Base-by-base conservation (phyloP, 768 basidiomycete species). In the Tulasnella calospora region DNA sequence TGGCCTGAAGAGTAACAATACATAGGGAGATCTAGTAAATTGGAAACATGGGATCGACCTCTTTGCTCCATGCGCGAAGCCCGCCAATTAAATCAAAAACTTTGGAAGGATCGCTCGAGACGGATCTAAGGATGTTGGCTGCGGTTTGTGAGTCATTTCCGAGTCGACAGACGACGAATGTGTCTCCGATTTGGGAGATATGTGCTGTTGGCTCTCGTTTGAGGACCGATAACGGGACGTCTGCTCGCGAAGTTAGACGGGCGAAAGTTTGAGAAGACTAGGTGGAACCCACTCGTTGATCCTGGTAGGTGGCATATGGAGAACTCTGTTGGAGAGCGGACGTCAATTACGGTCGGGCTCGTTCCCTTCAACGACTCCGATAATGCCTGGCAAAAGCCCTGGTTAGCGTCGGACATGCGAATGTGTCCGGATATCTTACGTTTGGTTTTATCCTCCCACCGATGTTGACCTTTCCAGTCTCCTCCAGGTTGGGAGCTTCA, bases 111-210 rank as follows among this genome's bases (percentile, higher is more conserved):
- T 82, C 81, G 44, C 79, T 79, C 10, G 80, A n/a, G 70, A 82
- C 83, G 30, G 79, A 81, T 71, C 80, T 75, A 27, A 94, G 82
- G 7, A 90, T 90, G 46, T 90, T 86, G 0, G 90, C 95, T 40
- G 96, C 97, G 27, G 94, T 88, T 83, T 95, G 94, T 0, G 95
- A 97, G 83, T 98, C 97, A 82, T 98, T 99, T 6, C 97, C 96
- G 30, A 95, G 86, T 40, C 94, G 88, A 84, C 96, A 99, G 36
- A 98, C 84, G 23, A 98, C 85, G 79, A 90, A 90, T 8, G 35
- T 27, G 78, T 61, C 10, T 77, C 17, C 10, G 73, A 72, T 36
- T 44, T 80, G 51, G 8, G 85, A 82, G n/a, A 90, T 73, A 75
- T 86, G 83, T 1, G 84, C 81, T n/a, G 83, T 80, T 0, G 94